These are phyloP conservation scores for Boletus tylopilopsis DNA, from an alignment of 768 basidiomycete genomes.

Conservation along the genomic window DNA sequence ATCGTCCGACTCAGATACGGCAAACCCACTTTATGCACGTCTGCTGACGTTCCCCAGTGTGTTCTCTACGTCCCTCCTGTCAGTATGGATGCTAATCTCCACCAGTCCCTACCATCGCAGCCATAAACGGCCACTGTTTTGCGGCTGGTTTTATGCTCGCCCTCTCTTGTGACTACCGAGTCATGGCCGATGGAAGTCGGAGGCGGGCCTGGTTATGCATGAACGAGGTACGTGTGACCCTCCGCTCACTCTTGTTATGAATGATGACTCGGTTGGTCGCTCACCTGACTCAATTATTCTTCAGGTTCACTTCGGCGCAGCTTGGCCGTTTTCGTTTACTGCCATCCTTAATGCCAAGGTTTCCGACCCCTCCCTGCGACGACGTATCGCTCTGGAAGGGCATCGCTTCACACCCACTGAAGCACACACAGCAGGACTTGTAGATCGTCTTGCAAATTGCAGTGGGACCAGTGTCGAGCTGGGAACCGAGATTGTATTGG, in stretches of 20 bases:
- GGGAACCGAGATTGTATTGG: slow-evolving; percentile 54
- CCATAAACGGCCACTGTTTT: slow-evolving; percentile 83
- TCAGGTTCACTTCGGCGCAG: slow-evolving; percentile 79
- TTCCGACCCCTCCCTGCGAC: slow-evolving; percentile 50
- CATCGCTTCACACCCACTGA: slow-evolving; percentile 74
- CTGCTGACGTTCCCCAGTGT: slow-evolving; percentile 75
- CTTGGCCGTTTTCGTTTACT: slow-evolving; percentile 70
- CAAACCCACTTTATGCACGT: slow-evolving; percentile 67
- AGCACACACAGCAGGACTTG: slow-evolving; percentile 57
- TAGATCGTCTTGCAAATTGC: slow-evolving; percentile 55
- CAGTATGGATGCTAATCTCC: slow-evolving; percentile 1
- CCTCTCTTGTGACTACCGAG: slow-evolving; percentile 80
- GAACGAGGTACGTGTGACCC: slow-evolving; percentile 65
- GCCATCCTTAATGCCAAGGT: slow-evolving; percentile 64
- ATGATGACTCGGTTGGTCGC: background rate
- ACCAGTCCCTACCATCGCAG: slow-evolving; percentile 75
- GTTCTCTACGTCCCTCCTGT: slow-evolving; percentile 18
- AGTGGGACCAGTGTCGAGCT: slow-evolving; percentile 43
- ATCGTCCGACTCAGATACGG: slow-evolving; percentile 46
- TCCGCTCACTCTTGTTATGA: background rate
- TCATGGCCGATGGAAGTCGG: slow-evolving; percentile 79
- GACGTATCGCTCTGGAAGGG: slow-evolving; percentile 78
- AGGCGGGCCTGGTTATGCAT: slow-evolving; percentile 85
- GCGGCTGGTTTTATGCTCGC: slow-evolving; percentile 81
- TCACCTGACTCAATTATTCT: background rate